These are phyloP conservation scores for Quercus parvula DNA, from an alignment of 306 rosid genomes.

Conservation along the genomic window DNA sequence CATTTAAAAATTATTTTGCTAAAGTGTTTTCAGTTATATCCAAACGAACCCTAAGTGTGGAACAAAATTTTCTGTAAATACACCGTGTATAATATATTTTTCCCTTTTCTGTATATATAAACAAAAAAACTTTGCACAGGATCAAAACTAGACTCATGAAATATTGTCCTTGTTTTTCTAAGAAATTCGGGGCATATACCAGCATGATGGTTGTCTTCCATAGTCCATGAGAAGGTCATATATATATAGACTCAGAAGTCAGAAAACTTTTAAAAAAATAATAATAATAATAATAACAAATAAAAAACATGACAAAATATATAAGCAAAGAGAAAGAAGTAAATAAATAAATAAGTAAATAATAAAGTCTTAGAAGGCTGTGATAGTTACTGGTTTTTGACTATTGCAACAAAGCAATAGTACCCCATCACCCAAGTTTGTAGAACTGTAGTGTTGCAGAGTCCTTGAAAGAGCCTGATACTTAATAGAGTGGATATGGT, in stretches of 20 bases:
- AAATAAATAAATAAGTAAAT: constrained; percentile 7
- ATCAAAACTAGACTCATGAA: no score
- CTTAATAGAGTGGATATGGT: neutral
- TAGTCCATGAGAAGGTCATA: neutral
- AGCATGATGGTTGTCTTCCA: neutral
- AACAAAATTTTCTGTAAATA: no score
- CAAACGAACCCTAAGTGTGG: no score
- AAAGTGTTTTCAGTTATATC: no score
- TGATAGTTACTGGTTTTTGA: neutral
- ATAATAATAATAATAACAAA: no score
- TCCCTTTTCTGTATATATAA: no score
- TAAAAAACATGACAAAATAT: constrained; percentile 32
- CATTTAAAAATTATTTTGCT: no score
- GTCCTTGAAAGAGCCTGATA: neutral
- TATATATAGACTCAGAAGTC: neutral
- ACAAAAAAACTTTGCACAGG: no score
- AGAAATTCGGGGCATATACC: no score
- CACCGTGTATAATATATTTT: no score
- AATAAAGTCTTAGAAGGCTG: neutral
- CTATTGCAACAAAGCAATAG: neutral
- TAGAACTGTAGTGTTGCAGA: neutral
- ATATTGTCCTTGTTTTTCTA: neutral
- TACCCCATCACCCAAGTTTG: neutral
- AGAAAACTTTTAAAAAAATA: constrained; percentile 8
- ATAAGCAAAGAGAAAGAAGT: constrained; percentile 17